Base-by-base conservation (phyloP, 2,329 filamentous ascomycete species). In the Madurella mycetomatis region DNA sequence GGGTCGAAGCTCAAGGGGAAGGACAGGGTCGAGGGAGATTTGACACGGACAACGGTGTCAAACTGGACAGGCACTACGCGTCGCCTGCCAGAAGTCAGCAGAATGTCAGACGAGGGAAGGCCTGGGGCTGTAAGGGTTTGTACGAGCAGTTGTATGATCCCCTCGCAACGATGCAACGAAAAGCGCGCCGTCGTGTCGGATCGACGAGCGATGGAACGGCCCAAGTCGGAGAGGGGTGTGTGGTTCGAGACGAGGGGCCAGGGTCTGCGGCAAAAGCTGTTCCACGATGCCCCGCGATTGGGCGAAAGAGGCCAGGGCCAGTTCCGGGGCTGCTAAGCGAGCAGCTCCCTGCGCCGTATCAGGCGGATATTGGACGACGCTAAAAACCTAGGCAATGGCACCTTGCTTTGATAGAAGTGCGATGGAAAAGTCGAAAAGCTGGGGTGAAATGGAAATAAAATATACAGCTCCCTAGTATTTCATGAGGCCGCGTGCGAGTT, bases 121-220 rank as follows among this genome's bases (percentile, higher is more conserved):
- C 30, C 40, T 43, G 43, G 31, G 25, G 53, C 49, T 50, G 45
- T 44, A 39, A 51, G 41, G 13, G 40, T 12, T 18, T 39, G 49
- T 39, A 17, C 30, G 40, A 32, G 34, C 30, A 43, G 44, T 31
- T 46, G 54, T 57, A 30, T 59, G 55, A 56, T 61, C 62, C 54
- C 47, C 54, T 39, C 32, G 50, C 41, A 54, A 51, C 57, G 57
- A 50, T 53, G 49, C 55, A 43, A 44, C 18, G 44, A 34, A 37
- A 15, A 44, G 51, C 54, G 45, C 18, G 45, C 54, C 47, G 55
- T 55, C 61, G 64, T 70, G 70, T 72, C 69, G 66, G 71, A 71
- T 72, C 69, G 67, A 57, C 70, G 62, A 15, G 60, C 58, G 69
- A 72, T 72, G 71, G 62, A 65, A 72, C 71, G 65, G 54, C 52